Conservation (phyloP, 2,329 filamentous ascomycete species). For the Paracorniculantispora psalliotae region DNA sequence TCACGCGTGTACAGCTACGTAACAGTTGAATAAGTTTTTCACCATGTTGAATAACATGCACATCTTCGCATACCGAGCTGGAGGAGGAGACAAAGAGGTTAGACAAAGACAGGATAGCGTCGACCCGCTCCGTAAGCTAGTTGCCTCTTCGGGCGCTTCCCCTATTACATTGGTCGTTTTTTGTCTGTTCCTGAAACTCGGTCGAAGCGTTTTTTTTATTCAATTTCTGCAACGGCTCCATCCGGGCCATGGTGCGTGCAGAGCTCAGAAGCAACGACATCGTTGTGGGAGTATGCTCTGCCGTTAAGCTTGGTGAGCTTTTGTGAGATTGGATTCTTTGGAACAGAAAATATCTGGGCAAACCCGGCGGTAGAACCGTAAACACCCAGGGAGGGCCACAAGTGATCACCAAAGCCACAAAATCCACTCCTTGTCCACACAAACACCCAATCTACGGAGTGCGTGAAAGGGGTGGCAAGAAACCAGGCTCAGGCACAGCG, state of each 20-base stretch:
- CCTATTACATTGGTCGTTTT: background rate
- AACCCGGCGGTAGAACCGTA: background rate
- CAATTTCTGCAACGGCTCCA: background rate
- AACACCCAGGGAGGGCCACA: background rate
- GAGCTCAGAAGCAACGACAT: background rate
- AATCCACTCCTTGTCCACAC: background rate
- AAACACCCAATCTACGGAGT: background rate
- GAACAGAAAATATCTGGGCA: background rate
- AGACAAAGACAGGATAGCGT: background rate
- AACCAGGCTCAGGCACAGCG: background rate
- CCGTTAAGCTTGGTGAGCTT: background rate
- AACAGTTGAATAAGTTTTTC: background rate
- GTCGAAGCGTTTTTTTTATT: background rate
- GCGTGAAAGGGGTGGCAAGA: background rate
- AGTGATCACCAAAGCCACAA: constrained; percentile 8
- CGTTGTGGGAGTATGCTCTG: background rate
- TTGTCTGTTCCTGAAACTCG: background rate
- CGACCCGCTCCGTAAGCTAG: constrained; percentile 6
- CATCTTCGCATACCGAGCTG: background rate
- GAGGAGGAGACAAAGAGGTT: background rate
- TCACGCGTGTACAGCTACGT: background rate
- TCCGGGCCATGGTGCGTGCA: background rate
- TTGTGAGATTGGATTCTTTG: background rate
- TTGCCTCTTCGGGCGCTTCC: background rate
- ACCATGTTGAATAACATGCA: background rate